These are phyloP conservation scores for Ogataea hybrid DNA, from an alignment of 1,139 yeast genomes.

Conservation along the genomic window DNA sequence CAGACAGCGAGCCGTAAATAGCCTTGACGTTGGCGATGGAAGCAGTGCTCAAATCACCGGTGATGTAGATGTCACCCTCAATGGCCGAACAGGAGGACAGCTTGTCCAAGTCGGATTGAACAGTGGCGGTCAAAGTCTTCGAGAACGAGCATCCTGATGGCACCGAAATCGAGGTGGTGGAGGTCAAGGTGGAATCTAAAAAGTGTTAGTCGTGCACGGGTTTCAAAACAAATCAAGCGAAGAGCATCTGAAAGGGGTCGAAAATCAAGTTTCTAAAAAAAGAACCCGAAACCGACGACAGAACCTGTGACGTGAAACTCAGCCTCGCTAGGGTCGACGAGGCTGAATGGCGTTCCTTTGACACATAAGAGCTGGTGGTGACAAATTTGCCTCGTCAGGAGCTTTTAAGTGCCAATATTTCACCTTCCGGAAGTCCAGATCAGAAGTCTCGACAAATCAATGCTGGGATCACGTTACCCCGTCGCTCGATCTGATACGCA, in stretches of 20 bases:
- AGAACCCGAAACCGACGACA: background rate
- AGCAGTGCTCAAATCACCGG: slow-evolving; percentile 59
- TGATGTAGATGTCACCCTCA: slow-evolving; percentile 72
- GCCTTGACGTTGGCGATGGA: slow-evolving; percentile 57
- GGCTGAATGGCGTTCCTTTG: background rate
- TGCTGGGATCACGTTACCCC: background rate
- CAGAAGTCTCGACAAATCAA: slow-evolving; percentile 1
- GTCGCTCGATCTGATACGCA: slow-evolving; percentile 9
- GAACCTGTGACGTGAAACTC: background rate
- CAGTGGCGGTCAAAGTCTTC: slow-evolving; percentile 59
- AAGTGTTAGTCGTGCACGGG: slow-evolving; percentile 1
- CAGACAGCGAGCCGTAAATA: slow-evolving; percentile 70
- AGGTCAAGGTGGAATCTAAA: slow-evolving; percentile 33
- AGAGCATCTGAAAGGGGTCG: background rate
- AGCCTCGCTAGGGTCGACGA: background rate
- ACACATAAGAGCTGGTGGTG: background rate
- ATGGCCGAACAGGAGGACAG: slow-evolving; percentile 76
- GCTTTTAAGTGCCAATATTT: background rate
- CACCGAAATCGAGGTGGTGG: slow-evolving; percentile 42
- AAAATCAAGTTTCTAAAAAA: slow-evolving; percentile 4
- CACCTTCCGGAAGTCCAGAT: background rate
- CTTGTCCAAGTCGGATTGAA: slow-evolving; percentile 72
- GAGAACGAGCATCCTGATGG: slow-evolving; percentile 55
- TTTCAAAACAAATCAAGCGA: background rate
- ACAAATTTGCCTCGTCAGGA: background rate